These are phyloP conservation scores for Mikania micrantha DNA, from an alignment of 129 eudicot species.

Conservation along the genomic window DNA sequence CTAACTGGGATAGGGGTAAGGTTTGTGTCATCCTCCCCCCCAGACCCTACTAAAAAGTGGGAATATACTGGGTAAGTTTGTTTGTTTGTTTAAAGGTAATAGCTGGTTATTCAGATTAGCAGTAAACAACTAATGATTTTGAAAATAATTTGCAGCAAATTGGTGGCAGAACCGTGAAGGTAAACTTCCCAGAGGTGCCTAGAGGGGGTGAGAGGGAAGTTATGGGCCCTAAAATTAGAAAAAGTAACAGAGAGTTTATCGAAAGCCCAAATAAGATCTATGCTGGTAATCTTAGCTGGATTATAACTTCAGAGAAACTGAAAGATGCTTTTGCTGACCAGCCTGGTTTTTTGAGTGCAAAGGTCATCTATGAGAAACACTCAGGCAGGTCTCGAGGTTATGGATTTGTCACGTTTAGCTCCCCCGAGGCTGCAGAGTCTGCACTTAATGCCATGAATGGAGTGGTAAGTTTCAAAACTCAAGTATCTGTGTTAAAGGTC, in stretches of 20 bases:
- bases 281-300: conserved; percentile 86
- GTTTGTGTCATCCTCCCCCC: no score
- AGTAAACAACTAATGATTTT: neutral
- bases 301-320: conserved; percentile 63
- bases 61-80: no score
- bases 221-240: conserved; percentile 56
- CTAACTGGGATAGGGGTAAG: no score
- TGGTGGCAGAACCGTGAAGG: conserved; percentile 88
- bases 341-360: conserved; percentile 79
- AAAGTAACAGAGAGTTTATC: conserved; percentile 51
- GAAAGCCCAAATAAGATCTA: conserved; percentile 90
- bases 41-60: no score
- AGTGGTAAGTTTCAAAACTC: conserved; percentile 41
- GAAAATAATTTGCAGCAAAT: conserved; percentile 54
- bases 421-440: conserved; percentile 56
- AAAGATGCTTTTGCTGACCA: conserved; percentile 56
- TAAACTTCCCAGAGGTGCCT: conserved; percentile 96
- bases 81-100: no score
- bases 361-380: conserved; percentile 67
- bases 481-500: neutral
- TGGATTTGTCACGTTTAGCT: conserved; percentile 75
- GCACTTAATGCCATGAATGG: conserved; percentile 65
- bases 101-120: neutral
- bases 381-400: conserved; percentile 83
- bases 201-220: conserved; percentile 88